phyloP scores from a whole-genome alignment of 2,329 filamentous ascomycete genomes.

The Xenosphaeropsis pyriputrescens region DNA sequence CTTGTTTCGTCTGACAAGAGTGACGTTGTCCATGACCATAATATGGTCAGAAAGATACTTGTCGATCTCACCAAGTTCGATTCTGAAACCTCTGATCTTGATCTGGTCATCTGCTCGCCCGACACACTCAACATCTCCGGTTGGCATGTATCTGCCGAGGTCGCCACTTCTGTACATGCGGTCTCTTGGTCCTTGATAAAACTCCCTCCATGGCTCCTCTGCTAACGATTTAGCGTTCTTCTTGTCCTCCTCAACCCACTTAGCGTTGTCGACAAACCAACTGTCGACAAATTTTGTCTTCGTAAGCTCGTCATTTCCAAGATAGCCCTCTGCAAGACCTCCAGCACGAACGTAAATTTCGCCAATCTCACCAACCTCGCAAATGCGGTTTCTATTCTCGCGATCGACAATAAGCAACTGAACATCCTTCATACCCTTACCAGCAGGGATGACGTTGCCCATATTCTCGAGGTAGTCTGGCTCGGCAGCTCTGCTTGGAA shows the following conservation, averaged over 20 bases:
- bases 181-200: constrained; percentile 72
- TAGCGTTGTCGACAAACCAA: constrained; percentile 19
- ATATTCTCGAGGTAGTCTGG: constrained; percentile 48
- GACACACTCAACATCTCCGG: constrained; percentile 60
- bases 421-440: constrained; percentile 76
- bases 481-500: constrained; percentile 50
- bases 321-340: constrained; percentile 71
- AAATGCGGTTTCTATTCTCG: constrained; percentile 48
- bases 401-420: constrained; percentile 75
- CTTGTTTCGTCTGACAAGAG: constrained; percentile 68
- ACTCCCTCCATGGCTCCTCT: constrained; percentile 61
- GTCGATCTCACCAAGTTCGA: constrained; percentile 91
- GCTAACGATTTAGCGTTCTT: constrained; percentile 43
- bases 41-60: constrained; percentile 61
- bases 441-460: constrained; percentile 68
- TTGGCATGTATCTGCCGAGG: constrained; percentile 56
- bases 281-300: constrained; percentile 17
- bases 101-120: constrained; percentile 80
- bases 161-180: constrained; percentile 81
- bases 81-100: constrained; percentile 91
- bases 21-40: constrained; percentile 72
- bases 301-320: constrained; percentile 20
- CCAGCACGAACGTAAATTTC: constrained; percentile 74
- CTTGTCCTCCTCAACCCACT: constrained; percentile 25
- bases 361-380: constrained; percentile 66